These are phyloP conservation scores for Pyrus hybrid DNA, from an alignment of 331 rosid genomes.

Conservation along the genomic window DNA sequence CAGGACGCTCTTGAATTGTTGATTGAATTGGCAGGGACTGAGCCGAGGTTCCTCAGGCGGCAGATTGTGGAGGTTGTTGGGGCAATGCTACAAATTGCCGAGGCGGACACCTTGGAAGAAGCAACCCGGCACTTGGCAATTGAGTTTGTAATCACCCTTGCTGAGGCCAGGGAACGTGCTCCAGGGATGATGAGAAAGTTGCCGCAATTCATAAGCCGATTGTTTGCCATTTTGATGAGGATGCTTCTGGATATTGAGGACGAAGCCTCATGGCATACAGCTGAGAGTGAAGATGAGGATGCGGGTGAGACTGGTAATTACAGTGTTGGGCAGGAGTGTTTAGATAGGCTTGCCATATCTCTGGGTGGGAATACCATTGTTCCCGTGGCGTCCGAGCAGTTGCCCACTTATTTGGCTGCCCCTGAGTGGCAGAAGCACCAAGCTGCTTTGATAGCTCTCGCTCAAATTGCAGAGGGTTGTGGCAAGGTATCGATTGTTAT, in stretches of 20 bases:
- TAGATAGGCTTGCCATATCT: conserved; percentile 81
- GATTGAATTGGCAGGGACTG: conserved; percentile 84
- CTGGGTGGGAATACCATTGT: conserved; percentile 94
- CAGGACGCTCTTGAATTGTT: conserved; percentile 86
- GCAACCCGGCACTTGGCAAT: conserved; percentile 91
- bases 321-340: conserved; percentile 90
- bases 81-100: conserved; percentile 85
- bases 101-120: conserved; percentile 80
- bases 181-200: conserved; percentile 98
- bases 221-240: conserved; percentile 81
- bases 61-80: conserved; percentile 86
- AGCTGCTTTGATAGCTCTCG: conserved; percentile 79
- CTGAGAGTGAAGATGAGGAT: conserved; percentile 83
- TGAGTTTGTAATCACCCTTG: conserved; percentile 87
- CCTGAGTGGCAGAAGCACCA: conserved; percentile 92
- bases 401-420: conserved; percentile 74
- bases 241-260: conserved; percentile 85
- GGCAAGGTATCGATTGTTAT: conserved; percentile 47
- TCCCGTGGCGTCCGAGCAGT: conserved; percentile 88
- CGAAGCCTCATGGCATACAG: conserved; percentile 79
- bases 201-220: conserved; percentile 84
- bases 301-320: conserved; percentile 83
- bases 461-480: conserved; percentile 92
- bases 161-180: conserved; percentile 92
- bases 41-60: conserved; percentile 76